Evolutionary conservation across 352 stramenopile genomes (phyloP).

Genomic region (Thraustotheca clavata): DNA sequence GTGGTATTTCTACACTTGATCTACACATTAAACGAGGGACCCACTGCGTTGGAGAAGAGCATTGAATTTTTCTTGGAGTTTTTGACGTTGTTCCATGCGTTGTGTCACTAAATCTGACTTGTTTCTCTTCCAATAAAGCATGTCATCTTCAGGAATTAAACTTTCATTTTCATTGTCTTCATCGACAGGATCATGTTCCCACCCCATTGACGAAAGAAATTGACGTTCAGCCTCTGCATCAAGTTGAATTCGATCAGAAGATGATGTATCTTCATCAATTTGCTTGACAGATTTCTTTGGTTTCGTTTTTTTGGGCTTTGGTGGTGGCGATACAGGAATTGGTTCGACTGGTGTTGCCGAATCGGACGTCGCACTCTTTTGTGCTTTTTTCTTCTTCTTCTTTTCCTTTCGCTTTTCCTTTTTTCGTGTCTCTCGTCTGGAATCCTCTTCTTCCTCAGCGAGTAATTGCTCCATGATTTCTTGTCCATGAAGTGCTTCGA

Average conservation of each 20-base stretch:
- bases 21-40: neutral
- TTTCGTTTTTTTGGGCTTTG: constrained; percentile 20
- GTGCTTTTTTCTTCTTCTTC: constrained; percentile 64
- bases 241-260: constrained; percentile 17
- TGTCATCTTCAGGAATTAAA: constrained; percentile 76
- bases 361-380: constrained; percentile 48
- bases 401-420: constrained; percentile 86
- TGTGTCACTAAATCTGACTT: constrained; percentile 59
- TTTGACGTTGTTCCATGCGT: constrained; percentile 69
- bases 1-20: neutral
- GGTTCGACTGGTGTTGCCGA: constrained; percentile 31
- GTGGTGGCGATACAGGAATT: constrained; percentile 16
- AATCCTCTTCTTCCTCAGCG: constrained; percentile 78
- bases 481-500: constrained; percentile 73
- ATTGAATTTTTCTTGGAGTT: constrained; percentile 80
- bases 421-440: constrained; percentile 60
- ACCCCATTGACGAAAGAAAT: constrained; percentile 79
- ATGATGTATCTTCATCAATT: neutral
- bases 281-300: constrained; percentile 18
- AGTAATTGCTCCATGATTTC: constrained; percentile 85
- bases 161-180: constrained; percentile 68
- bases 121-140: constrained; percentile 82
- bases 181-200: constrained; percentile 58
- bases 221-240: constrained; percentile 69
- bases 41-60: constrained; percentile 58